These are phyloP conservation scores for Geotrichum fermentans DNA, from an alignment of 1,139 yeast species.

Conservation along the genomic window DNA sequence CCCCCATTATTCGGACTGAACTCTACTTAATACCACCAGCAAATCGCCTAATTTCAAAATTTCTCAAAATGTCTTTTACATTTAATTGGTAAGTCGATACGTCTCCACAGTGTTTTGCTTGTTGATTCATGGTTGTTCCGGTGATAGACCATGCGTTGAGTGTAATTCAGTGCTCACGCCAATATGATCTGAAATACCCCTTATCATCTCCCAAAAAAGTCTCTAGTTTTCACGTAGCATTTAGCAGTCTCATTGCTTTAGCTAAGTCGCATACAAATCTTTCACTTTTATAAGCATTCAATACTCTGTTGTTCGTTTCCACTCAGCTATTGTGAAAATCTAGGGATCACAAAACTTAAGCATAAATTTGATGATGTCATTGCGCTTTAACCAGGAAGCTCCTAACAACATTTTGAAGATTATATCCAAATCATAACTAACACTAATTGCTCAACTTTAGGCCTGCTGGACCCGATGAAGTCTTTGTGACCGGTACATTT, in stretches of 20 bases:
- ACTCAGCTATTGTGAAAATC: background rate
- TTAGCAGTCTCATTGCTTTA: background rate
- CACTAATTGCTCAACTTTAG: background rate
- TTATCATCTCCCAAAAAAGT: background rate
- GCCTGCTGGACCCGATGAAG: constrained; percentile 18
- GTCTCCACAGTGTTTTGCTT: too few species aligned
- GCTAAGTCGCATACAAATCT: background rate
- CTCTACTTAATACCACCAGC: too few species aligned
- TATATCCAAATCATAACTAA: background rate
- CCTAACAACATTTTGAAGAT: background rate
- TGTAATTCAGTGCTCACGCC: background rate
- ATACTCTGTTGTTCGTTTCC: background rate
- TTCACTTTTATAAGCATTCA: background rate
- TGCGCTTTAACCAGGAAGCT: background rate
- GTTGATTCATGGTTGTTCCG: background rate
- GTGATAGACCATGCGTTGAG: background rate
- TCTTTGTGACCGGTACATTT: constrained; percentile 15
- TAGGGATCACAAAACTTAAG: constrained; percentile 1
- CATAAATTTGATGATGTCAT: background rate
- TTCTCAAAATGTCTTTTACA: constrained; percentile 3
- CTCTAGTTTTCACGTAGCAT: background rate
- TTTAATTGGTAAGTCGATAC: constrained; percentile 3
- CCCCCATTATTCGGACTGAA: too few species aligned
- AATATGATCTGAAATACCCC: too few species aligned
- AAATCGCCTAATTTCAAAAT: too few species aligned